Evolutionary conservation across 768 basidiomycete species (phyloP).

Genomic region (Suillus discolor): DNA sequence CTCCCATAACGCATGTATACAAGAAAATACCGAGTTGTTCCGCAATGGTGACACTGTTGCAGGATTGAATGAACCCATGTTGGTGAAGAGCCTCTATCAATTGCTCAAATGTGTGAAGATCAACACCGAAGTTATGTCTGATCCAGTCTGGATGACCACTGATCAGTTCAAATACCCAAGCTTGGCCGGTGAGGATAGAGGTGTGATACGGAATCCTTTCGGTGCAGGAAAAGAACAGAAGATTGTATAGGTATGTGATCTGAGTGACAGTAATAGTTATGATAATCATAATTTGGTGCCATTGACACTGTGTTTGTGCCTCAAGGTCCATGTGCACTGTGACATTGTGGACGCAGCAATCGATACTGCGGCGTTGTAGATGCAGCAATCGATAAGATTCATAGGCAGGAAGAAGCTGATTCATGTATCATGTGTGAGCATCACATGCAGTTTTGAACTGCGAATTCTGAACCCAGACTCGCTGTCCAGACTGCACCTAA

Average conservation of each 20-base stretch:
- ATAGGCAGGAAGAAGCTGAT: too few species aligned
- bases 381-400: too few species aligned
- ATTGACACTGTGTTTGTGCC: not conserved
- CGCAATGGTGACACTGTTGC: slow-evolving; percentile 9
- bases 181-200: slow-evolving; percentile 21
- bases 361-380: too few species aligned
- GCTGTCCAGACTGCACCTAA: too few species aligned
- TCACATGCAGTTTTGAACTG: too few species aligned
- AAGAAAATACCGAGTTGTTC: slow-evolving; percentile 20
- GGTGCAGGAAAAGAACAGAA: not conserved
- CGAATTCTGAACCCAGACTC: too few species aligned
- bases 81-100: slow-evolving; percentile 14
- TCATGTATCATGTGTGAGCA: too few species aligned
- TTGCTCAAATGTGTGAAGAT: slow-evolving; percentile 22
- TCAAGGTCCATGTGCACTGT: not conserved
- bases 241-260: not conserved
- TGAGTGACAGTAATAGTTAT: not conserved
- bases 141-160: slow-evolving; percentile 25
- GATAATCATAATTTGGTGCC: not conserved
- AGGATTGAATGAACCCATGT: slow-evolving; percentile 7
- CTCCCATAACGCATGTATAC: slow-evolving; percentile 15
- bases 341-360: too few species aligned
- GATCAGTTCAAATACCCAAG: slow-evolving; percentile 26
- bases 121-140: slow-evolving; percentile 21
- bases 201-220: not conserved